Evolutionary conservation across 352 stramenopile species (phyloP), one percentile per base, ranked within the genome.

Genomic region (Phytophthora fragariaefolia): DNA sequence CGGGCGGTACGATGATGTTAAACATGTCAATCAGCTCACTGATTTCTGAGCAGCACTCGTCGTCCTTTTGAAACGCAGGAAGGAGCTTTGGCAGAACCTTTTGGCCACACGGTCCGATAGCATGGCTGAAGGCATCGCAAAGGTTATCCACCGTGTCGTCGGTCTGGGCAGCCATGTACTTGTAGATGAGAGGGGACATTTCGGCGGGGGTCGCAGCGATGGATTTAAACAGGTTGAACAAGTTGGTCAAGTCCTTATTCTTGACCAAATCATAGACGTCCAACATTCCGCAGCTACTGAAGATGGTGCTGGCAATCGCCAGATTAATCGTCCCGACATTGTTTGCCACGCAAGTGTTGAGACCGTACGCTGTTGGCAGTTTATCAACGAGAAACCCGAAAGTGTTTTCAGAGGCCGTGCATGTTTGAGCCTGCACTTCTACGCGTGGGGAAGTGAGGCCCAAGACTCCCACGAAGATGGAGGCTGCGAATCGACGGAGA

Each of bases 341-440:
- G 66, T 85, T 88, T 24, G 77, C 75, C 8, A 85, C 54, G 50
- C 79, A 88, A 54, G 60, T 77, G 58, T 85, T 81, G 53, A 87
- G 48, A 2, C 76, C 79, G 52, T 77, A 82, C 42, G 55, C 68
- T 0, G 68, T 61, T 3, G 79, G 76, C 4, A 87, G 52, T 8
- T 43, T 49, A 7, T 74, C 18, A 4, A 69, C 60, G 53, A 76
- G 53, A 74, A 82, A 68, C 13, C 58, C 57, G 26, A 77, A 77
- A 42, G 20, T 28, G 12, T 47, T 40, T 10, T 82, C 60, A 0
- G 59, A 58, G 4, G 59, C 64, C 34, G 5, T 74, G 66, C 73
- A 81, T 20, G 49, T 49, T 18, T 72, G 50, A 42, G 73, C 64
- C 52, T 69, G 51, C 8, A 73, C 63, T 40, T 63, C 9, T 2